phyloP scores from a whole-genome alignment of 129 eudicot genomes.

The Tagetes patula region DNA sequence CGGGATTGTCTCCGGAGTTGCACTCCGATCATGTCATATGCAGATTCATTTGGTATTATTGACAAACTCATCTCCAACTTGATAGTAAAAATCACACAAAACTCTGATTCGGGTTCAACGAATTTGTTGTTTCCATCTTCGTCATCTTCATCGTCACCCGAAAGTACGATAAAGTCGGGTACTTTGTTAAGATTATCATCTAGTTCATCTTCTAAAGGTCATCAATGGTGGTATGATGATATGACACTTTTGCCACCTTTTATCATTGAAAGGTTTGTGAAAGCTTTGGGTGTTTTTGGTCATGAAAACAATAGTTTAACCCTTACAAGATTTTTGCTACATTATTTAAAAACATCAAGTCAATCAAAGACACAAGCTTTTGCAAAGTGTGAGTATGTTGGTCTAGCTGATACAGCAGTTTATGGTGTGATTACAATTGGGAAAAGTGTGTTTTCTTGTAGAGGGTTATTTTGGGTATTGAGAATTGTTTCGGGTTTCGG shows the following conservation, averaged over 20 bases:
- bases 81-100: constrained; percentile 64
- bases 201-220: constrained; percentile 35
- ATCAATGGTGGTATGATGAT: constrained; percentile 88
- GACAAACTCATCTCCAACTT: constrained; percentile 56
- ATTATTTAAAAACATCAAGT: constrained; percentile 57
- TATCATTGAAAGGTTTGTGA: constrained; percentile 50
- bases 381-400: constrained; percentile 45
- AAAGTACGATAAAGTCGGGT: constrained; percentile 37
- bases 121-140: constrained; percentile 38
- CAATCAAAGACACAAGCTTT: constrained; percentile 28
- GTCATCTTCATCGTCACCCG: constrained; percentile 64
- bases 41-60: constrained; percentile 66
- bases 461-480: constrained; percentile 75
- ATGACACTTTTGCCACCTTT: constrained; percentile 58
- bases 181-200: constrained; percentile 32
- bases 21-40: constrained; percentile 46
- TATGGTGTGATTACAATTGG: constrained; percentile 68
- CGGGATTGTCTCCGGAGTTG: constrained; percentile 49
- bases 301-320: constrained; percentile 60
- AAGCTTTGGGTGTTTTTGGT: constrained; percentile 62
- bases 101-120: constrained; percentile 49
- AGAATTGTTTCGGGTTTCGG: constrained; percentile 66
- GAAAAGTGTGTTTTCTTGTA: constrained; percentile 64
- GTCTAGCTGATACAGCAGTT: constrained; percentile 73
- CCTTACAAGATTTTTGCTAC: constrained; percentile 72